Evolutionary conservation across 306 rosid species (phyloP).

Genomic region (Senna tora): DNA sequence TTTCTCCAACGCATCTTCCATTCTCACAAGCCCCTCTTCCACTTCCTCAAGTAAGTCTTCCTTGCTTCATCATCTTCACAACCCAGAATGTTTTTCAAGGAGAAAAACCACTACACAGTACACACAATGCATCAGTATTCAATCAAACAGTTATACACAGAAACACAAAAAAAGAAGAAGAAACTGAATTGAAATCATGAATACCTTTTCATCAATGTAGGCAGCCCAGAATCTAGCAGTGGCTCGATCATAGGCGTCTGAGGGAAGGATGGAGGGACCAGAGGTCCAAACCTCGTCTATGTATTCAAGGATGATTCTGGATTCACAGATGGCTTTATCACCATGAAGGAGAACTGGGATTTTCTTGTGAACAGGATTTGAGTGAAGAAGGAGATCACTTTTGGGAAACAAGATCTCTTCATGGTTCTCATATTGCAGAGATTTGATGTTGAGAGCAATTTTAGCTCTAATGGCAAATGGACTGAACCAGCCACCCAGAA

Average conservation of each 20-base stretch:
- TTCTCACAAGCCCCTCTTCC: slow-evolving; percentile 40
- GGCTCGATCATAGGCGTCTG: slow-evolving; percentile 56
- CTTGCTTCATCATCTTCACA: slow-evolving; percentile 52
- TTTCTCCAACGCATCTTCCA: slow-evolving; percentile 57
- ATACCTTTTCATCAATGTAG: slow-evolving; percentile 59
- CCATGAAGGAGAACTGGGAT: slow-evolving; percentile 65
- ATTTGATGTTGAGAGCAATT: slow-evolving; percentile 64
- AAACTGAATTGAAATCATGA: too few species aligned
- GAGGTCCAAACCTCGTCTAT: slow-evolving; percentile 58
- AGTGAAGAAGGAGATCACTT: slow-evolving; percentile 57
- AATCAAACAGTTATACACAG: too few species aligned
- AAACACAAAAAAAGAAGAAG: too few species aligned
- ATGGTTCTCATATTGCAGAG: slow-evolving; percentile 45
- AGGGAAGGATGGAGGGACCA: slow-evolving; percentile 55
- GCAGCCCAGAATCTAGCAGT: slow-evolving; percentile 62
- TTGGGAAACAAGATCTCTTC: slow-evolving; percentile 54
- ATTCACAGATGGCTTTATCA: slow-evolving; percentile 58
- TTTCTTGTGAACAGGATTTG: slow-evolving; percentile 60
- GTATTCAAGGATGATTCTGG: slow-evolving; percentile 60
- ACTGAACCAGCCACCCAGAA: slow-evolving; percentile 63
- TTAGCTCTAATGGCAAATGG: slow-evolving; percentile 52
- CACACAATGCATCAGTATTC: too few species aligned
- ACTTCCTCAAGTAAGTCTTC: slow-evolving; percentile 45
- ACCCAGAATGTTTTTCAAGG: slow-evolving; percentile 25
- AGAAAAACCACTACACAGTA: slow-evolving; percentile 64